Evolutionary conservation across 257 asterid genomes (phyloP).

Genomic region (Eustoma russellianum): DNA sequence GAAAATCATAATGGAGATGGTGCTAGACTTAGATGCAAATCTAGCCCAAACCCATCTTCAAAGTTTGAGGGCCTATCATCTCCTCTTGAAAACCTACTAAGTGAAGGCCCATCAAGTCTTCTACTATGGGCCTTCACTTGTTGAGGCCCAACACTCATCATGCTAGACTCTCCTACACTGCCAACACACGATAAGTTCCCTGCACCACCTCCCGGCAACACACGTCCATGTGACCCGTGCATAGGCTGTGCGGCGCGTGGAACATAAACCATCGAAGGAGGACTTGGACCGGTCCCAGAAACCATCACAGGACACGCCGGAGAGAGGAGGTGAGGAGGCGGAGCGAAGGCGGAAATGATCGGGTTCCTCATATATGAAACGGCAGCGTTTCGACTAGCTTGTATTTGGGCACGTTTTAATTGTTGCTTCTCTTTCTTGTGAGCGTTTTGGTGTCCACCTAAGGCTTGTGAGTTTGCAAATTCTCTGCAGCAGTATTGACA

Average conservation of each 20-base stretch:
- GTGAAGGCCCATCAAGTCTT: conserved; percentile 55
- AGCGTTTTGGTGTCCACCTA: conserved; percentile 97
- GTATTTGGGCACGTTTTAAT: conserved; percentile 83
- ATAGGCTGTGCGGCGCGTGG: conserved; percentile 67
- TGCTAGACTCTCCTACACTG: conserved; percentile 44
- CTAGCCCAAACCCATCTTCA: conserved; percentile 77
- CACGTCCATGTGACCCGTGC: conserved; percentile 69
- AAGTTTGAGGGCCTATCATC: conserved; percentile 45
- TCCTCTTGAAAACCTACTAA: conserved; percentile 54
- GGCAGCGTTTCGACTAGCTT: conserved; percentile 82
- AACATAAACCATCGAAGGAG: conserved; percentile 63
- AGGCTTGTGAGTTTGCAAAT: conserved; percentile 90
- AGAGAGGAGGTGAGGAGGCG: conserved; percentile 75
- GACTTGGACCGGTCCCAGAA: conserved; percentile 14
- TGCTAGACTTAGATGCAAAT: conserved; percentile 83
- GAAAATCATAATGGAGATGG: conserved; percentile 64
- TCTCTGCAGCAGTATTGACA: conserved; percentile 95
- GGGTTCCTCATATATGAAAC: conserved; percentile 87
- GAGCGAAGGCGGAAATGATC: conserved; percentile 69
- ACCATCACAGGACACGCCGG: conserved; percentile 34
- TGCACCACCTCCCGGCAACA: conserved; percentile 39
- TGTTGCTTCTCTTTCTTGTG: conserved; percentile 95
- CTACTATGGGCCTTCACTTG: conserved; percentile 48
- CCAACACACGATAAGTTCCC: conserved; percentile 40
- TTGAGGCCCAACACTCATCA: conserved; percentile 47